phyloP scores from a whole-genome alignment of 345 rosid genomes.

The Erodium maritimum region DNA sequence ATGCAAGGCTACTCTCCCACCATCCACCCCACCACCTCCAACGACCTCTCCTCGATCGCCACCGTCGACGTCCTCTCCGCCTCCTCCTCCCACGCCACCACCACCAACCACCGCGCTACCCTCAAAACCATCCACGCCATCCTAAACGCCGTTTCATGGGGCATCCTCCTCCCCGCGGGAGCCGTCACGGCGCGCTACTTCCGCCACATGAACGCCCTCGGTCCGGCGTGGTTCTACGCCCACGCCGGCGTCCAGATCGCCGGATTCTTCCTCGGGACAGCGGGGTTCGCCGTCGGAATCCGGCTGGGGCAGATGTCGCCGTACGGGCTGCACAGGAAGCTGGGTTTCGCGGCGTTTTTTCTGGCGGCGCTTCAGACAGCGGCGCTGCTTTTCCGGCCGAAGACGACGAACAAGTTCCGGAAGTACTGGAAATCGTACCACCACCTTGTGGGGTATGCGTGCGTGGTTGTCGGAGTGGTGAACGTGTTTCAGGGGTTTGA shows the following conservation, averaged over 20 bases:
- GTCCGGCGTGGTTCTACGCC: conserved; percentile 81
- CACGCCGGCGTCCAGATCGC: conserved; percentile 61
- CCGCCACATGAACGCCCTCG: conserved; percentile 50
- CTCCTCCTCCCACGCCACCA: conserved; percentile 19
- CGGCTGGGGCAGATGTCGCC: conserved; percentile 54
- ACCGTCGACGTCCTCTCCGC: conserved; percentile 73
- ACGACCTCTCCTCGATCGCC: conserved; percentile 64
- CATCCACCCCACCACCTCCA: conserved; percentile 81
- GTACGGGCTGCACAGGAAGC: conserved; percentile 63
- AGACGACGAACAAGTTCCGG: conserved; percentile 72
- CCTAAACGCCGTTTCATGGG: conserved; percentile 70
- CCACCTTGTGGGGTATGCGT: conserved; percentile 84
- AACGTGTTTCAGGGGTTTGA: conserved; percentile 93
- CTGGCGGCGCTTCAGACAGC: conserved; percentile 60
- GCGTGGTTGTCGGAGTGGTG: conserved; percentile 88
- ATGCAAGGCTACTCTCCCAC: conserved; percentile 98
- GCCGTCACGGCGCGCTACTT: conserved; percentile 63
- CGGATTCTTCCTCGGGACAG: conserved; percentile 47
- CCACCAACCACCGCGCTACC: conserved; percentile 15
- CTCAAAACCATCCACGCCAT: conserved; percentile 48
- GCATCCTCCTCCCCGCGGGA: conserved; percentile 60
- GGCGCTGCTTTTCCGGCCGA: conserved; percentile 76
- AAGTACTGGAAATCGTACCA: conserved; percentile 96
- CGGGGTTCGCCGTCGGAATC: conserved; percentile 67
- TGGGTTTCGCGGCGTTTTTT: conserved; percentile 57